Evolutionary conservation across 495 filamentous ascomycete species (phyloP).

Genomic region (Podospora conica): DNA sequence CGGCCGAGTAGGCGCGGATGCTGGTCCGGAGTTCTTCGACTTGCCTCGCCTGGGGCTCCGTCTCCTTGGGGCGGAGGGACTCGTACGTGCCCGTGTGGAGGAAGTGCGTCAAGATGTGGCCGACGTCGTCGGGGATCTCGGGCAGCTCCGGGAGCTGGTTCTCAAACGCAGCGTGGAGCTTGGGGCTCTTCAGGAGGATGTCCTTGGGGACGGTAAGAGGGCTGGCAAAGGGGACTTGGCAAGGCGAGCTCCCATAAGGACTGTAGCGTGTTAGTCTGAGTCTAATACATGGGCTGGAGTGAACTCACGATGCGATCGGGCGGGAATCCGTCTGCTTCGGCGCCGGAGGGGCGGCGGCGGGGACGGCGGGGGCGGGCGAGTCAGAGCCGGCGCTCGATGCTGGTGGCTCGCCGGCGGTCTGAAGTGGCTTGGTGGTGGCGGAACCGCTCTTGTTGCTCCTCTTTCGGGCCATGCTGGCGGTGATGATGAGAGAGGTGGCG

Average conservation of each 20-base stretch:
- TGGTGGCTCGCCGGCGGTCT: conserved; percentile 6
- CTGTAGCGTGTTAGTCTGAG: conserved; percentile 16
- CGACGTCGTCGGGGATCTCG: conserved; percentile 25
- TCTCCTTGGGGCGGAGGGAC: conserved; percentile 25
- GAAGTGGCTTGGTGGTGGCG: conserved; percentile 12
- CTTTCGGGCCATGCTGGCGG: conserved; percentile 24
- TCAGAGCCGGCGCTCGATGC: conserved; percentile 8
- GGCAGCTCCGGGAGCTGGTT: conserved; percentile 24
- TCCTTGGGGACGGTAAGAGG: conserved; percentile 27
- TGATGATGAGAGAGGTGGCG: conserved; percentile 17
- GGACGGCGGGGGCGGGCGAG: conserved; percentile 2
- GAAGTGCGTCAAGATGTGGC: conserved; percentile 32
- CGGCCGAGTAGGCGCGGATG: conserved; percentile 27
- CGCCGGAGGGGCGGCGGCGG: conserved; percentile 5
- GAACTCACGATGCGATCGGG: conserved; percentile 30
- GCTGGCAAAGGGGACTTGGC: conserved; percentile 28
- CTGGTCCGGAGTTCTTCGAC: conserved; percentile 28
- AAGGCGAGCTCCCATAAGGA: conserved; percentile 27
- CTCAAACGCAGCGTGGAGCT: conserved; percentile 29
- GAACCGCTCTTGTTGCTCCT: conserved; percentile 20
- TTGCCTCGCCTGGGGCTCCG: conserved; percentile 20
- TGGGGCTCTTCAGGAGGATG: conserved; percentile 27
- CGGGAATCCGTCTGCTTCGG: conserved; percentile 20
- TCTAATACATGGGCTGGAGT: neutral
- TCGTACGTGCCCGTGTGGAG: conserved; percentile 31